Evolutionary conservation across 352 stramenopile genomes (phyloP), one percentile per base, ranked within the genome.

Genomic region (Aphanomyces invadans): DNA sequence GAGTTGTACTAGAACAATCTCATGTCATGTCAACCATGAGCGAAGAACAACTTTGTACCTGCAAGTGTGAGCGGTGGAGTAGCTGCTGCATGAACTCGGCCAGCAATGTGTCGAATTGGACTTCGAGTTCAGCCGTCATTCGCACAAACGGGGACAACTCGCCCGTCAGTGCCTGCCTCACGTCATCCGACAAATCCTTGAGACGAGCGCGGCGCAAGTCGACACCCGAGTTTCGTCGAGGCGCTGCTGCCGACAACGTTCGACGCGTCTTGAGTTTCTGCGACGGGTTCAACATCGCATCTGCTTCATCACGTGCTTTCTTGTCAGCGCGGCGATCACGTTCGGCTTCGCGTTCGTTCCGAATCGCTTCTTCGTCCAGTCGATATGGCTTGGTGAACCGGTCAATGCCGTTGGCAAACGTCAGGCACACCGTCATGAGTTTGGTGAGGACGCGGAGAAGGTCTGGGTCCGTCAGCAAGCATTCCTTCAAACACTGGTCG

Each of bases 351-450:
- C 83, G 76, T 60, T 92, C 85, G 9, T 75, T 79, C 42, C 91
- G 92, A 69, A 93, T 94, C 0, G 82, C 87, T 60, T 95, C 86
- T 74, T 94, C 85, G 56, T 95, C 87, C 46, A 95, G 38, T 17
- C 88, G 80, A 48, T 90, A 94, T 5, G 81, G 87, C 2, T 75
- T 80, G 19, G 76, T 92, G 65, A 98, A 96, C 7, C 74, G 74
- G 52, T 97, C 92, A 39, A 99, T 97, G 68, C 97, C 92, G 57
- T 97, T 93, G 1, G 90, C 88, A 63, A 99, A 98, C 0, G 90
- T 79, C 39, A 97, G 83, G 70, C 96, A 99, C 17, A 97, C 96
- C 12, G 89, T 98, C 90, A 99, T 96, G 55, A 99, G 79, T 71
- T 97, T 98, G 9, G 91, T 96, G 32, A 98, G 80, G 28, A 95